Percentiles rank a stretch among this genome's conserved stretches.
Evolutionary conservation across 179 eudicot species (phyloP).

Genomic region (Actinidia arguta): DNA sequence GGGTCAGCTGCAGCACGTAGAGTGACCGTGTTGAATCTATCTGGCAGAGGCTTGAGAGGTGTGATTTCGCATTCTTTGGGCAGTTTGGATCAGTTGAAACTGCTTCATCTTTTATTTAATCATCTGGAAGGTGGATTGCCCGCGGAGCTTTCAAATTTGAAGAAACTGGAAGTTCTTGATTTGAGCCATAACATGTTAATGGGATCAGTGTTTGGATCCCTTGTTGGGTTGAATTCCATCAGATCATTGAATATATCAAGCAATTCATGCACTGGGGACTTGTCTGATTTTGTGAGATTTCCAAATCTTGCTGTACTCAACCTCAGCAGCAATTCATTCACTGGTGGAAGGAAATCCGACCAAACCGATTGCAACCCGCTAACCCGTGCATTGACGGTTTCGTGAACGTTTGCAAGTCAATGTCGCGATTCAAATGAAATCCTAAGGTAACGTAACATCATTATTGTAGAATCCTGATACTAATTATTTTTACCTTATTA

Average conservation of each 20-base stretch:
- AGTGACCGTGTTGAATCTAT: slow-evolving; percentile 59
- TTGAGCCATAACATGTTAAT: slow-evolving; percentile 63
- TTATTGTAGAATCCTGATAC: no score
- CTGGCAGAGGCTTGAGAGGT: slow-evolving; percentile 63
- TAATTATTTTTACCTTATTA: no score
- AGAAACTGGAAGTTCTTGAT: slow-evolving; percentile 62
- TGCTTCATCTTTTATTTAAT: slow-evolving; percentile 78
- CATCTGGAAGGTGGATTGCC: slow-evolving; percentile 70
- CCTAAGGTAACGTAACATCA: no score
- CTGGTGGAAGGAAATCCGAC: no score
- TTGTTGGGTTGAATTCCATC: slow-evolving; percentile 52
- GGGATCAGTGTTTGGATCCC: slow-evolving; percentile 45
- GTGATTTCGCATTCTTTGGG: slow-evolving; percentile 57
- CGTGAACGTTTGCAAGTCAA: no score
- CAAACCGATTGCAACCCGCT: no score
- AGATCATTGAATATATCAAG: slow-evolving; percentile 60
- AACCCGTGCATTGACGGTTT: no score
- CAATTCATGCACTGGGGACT: slow-evolving; percentile 67
- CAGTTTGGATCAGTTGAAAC: slow-evolving; percentile 48
- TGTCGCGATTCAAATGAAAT: no score
- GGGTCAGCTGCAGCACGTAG: slow-evolving; percentile 39
- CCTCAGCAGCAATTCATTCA: slow-evolving; percentile 69
- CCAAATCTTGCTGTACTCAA: slow-evolving; percentile 67
- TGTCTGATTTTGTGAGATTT: slow-evolving; percentile 45
- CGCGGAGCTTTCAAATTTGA: slow-evolving; percentile 53